Evolutionary conservation across 2,329 filamentous ascomycete genomes (phyloP).

Genomic region (Ascochyta fabae): DNA sequence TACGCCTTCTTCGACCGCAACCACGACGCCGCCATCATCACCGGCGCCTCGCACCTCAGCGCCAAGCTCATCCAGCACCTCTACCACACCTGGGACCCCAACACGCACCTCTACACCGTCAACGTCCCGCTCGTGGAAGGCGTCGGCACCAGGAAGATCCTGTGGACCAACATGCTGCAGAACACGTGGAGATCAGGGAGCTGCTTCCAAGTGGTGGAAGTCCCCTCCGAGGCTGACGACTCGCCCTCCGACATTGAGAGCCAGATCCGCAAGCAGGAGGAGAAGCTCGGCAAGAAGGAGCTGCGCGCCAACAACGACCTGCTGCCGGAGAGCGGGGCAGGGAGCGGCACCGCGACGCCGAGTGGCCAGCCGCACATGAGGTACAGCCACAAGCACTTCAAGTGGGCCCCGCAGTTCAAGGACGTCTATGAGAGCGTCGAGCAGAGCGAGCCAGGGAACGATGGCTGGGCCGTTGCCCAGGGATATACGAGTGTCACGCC

Average conservation of each 20-base stretch:
- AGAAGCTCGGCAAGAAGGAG: slow-evolving; percentile 54
- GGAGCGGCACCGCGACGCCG: slow-evolving; percentile 42
- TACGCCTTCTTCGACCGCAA: slow-evolving; percentile 89
- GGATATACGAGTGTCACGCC: slow-evolving; percentile 90
- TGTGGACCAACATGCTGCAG: slow-evolving; percentile 88
- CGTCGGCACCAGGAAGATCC: slow-evolving; percentile 72
- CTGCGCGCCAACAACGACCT: slow-evolving; percentile 33
- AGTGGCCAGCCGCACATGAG: slow-evolving; percentile 47
- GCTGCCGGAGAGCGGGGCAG: slow-evolving; percentile 24
- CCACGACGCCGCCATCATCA: slow-evolving; percentile 82
- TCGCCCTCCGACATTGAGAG: slow-evolving; percentile 72
- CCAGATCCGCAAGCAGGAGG: slow-evolving; percentile 71
- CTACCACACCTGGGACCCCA: slow-evolving; percentile 71
- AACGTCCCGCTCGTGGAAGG: slow-evolving; percentile 86
- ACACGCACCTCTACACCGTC: slow-evolving; percentile 84
- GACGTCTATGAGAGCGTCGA: slow-evolving; percentile 91
- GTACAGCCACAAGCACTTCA: slow-evolving; percentile 86
- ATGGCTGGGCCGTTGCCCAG: slow-evolving; percentile 91
- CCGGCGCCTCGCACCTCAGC: slow-evolving; percentile 74
- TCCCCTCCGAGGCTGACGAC: slow-evolving; percentile 66
- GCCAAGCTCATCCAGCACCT: slow-evolving; percentile 82
- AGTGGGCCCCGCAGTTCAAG: slow-evolving; percentile 86
- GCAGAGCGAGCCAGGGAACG: slow-evolving; percentile 77
- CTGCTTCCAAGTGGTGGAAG: slow-evolving; percentile 83
- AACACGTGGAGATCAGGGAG: slow-evolving; percentile 88